Evolutionary conservation across 1,139 yeast species (phyloP).

Genomic region (Debaryomyces psychrophilus): DNA sequence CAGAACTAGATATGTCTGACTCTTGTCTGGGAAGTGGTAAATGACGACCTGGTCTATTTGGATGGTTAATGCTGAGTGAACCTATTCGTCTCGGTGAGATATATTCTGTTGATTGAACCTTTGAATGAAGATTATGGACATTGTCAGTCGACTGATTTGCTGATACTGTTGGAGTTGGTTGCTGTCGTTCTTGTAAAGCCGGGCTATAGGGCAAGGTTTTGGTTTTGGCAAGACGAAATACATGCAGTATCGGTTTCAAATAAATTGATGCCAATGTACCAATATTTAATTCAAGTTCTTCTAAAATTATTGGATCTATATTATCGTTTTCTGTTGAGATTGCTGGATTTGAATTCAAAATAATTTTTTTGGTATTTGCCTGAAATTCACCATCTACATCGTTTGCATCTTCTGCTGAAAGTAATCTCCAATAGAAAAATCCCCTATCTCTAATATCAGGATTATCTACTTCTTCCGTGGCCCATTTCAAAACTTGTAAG

Average conservation of each 20-base stretch:
- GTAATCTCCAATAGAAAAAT: constrained; percentile 79
- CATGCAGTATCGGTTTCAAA: constrained; percentile 77
- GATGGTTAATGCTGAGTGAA: background rate
- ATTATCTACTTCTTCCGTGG: constrained; percentile 72
- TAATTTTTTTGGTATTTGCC: constrained; percentile 53
- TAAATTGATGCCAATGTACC: constrained; percentile 86
- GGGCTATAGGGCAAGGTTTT: constrained; percentile 62
- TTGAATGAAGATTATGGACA: background rate
- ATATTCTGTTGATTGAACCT: background rate
- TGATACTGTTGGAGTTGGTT: constrained; percentile 15
- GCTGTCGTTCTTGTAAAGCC: constrained; percentile 49
- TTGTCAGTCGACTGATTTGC: constrained; percentile 15
- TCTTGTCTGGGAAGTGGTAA: background rate
- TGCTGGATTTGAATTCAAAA: constrained; percentile 62
- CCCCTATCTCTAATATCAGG: constrained; percentile 91
- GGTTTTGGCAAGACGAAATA: constrained; percentile 68
- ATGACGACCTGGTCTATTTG: background rate
- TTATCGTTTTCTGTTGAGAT: constrained; percentile 72
- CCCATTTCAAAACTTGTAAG: constrained; percentile 62
- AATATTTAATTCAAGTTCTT: constrained; percentile 79
- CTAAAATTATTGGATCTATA: constrained; percentile 69
- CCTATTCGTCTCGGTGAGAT: background rate
- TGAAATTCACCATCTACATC: constrained; percentile 35
- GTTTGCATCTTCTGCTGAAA: constrained; percentile 51
- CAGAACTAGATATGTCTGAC: constrained; percentile 5